Base-by-base conservation (phyloP, 192 early-diverging fungal genomes). In the Backusella parvicylindrica region DNA sequence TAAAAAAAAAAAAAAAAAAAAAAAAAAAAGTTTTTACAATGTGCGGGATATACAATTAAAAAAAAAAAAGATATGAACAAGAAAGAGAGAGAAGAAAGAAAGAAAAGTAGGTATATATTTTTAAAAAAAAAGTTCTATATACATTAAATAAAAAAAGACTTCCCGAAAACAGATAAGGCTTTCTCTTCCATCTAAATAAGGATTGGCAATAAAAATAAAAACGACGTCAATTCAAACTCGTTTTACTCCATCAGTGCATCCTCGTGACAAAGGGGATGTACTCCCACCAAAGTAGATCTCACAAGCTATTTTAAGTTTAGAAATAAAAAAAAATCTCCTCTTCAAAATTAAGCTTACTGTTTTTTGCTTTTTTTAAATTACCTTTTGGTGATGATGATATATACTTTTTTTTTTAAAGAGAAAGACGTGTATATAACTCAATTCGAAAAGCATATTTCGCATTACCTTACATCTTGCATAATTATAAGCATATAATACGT, bases 101-200 rank as follows among this genome's bases (percentile, higher is more conserved):
- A 37, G 7, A 37, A 37, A 37, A 37, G 7, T 37, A 37, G 7
- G 7, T 5, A 37, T 5, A 37, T 5, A 37, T 5, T 37, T 37
- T 23, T 9, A 23, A 60, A 60, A 60, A 56, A 60, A 60, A 60
- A 60, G 53, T 28, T 3, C 26, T 28, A 11, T 60, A 60, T 23
- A 60, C 53, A 60, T 60, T 28, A 60, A 28, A 60, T 28, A 60
- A 28, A 60, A 28, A 1, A 28, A 12, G 53, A n/a, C 9, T 26
- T 60, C 53, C 53, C 53, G 53, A 60, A 60, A 60, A 60, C 53
- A 60, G 53, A 60, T 60, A 60, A 60, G 53, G 53, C 53, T 56
- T 56, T 60, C 8, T 23, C 26, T 28, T 28, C 53, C 53, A 60
- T 60, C 53, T 60, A 60, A 28, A 60, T 60, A 28, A 60, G 53